Evolutionary conservation across 1,284 basidiomycete species (phyloP).

Genomic region (Cryptococcus sp.): DNA sequence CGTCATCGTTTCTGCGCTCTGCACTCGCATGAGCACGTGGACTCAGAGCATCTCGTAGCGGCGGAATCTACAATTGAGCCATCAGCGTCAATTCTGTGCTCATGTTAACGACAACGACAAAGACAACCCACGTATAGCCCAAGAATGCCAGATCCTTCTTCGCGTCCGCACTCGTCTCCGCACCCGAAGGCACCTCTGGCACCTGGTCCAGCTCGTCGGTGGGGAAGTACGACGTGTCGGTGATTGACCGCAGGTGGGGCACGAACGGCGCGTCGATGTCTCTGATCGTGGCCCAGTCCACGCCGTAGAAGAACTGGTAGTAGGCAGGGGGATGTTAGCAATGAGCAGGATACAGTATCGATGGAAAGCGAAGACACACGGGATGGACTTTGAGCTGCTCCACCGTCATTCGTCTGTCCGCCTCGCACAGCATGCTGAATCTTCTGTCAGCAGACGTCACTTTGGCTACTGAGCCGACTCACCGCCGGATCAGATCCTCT

Average conservation of each 20-base stretch:
- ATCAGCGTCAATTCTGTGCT: constrained; percentile 1
- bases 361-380: constrained; percentile 19
- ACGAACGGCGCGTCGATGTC: constrained; percentile 95
- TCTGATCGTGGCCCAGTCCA: constrained; percentile 88
- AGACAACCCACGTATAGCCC: constrained; percentile 61
- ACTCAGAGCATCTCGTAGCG: constrained; percentile 49
- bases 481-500: constrained; percentile 84
- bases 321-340: not conserved
- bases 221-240: constrained; percentile 96
- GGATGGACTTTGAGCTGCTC: constrained; percentile 91
- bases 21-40: too few species aligned
- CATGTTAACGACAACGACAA: not conserved
- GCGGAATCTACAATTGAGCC: constrained; percentile 38
- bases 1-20: too few species aligned
- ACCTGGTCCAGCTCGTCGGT: constrained; percentile 91
- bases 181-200: constrained; percentile 60
- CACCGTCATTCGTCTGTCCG: constrained; percentile 73
- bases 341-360: not conserved
- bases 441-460: not conserved
- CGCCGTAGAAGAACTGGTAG: constrained; percentile 83
- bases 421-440: constrained; percentile 75
- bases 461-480: not conserved
- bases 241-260: constrained; percentile 85
- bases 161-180: constrained; percentile 66
- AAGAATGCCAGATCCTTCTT: constrained; percentile 90